Conservation (phyloP, 177 flowering plant species). For the Telopea speciosissima region DNA sequence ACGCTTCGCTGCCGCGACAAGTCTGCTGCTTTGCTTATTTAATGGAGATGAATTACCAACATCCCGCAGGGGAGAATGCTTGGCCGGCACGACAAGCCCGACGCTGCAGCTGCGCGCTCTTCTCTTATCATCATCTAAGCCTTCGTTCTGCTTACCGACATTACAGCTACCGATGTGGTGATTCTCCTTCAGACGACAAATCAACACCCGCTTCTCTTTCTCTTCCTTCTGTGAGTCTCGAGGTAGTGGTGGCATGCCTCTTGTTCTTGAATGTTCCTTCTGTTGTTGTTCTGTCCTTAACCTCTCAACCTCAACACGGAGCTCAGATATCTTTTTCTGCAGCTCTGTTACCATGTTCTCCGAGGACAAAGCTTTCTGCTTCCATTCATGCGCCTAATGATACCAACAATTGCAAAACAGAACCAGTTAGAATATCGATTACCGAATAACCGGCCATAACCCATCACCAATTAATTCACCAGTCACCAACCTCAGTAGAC, state of each 20-base stretch:
- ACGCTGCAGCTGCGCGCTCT: conserved; percentile 11
- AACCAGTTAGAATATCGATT: background rate
- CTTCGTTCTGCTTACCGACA: conserved; percentile 15
- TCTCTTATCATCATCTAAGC: conserved; percentile 16
- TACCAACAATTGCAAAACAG: background rate
- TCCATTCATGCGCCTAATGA: conserved; percentile 70
- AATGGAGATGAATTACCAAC: conserved; percentile 40
- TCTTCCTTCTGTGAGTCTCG: conserved; percentile 28
- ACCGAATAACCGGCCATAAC: background rate
- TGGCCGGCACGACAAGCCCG: conserved; percentile 2
- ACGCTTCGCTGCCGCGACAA: conserved; percentile 27
- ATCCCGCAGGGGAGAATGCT: conserved; percentile 53
- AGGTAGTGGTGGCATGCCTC: conserved; percentile 5
- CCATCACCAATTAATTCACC: too few species aligned
- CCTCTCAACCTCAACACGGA: conserved; percentile 33
- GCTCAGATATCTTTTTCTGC: conserved; percentile 30
- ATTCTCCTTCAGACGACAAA: conserved; percentile 55
- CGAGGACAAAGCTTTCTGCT: conserved; percentile 36
- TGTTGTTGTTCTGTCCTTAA: conserved; percentile 18
- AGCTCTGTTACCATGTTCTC: conserved; percentile 43
- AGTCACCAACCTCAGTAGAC: too few species aligned
- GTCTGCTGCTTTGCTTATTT: conserved; percentile 28
- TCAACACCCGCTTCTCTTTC: conserved; percentile 56
- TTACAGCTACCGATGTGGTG: conserved; percentile 5
- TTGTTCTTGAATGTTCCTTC: background rate